Evolutionary conservation across 202 grass and related monocot genomes (phyloP).

Genomic region (Panicum virgatum): DNA sequence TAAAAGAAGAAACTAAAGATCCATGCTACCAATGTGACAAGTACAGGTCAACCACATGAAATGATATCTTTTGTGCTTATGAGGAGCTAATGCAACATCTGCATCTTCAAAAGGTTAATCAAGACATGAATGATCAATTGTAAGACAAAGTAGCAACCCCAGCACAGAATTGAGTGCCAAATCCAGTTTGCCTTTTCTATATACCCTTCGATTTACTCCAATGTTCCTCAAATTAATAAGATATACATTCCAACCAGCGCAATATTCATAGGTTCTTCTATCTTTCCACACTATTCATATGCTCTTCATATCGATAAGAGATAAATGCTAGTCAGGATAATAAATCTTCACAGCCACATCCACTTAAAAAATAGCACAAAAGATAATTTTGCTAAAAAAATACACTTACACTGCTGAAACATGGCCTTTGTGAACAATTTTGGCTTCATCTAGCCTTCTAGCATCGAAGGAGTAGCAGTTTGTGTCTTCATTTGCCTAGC

Average conservation of each 20-base stretch:
- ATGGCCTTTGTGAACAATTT: conserved; percentile 92
- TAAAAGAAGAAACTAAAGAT: conserved; percentile 1
- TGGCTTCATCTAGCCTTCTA: conserved; percentile 90
- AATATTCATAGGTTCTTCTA: not conserved
- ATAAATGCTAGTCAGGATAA: not conserved
- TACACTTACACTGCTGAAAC: conserved; percentile 95
- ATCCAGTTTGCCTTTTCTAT: conserved; percentile 10
- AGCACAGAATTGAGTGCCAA: conserved; percentile 6
- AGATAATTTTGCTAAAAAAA: not conserved
- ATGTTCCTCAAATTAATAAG: not conserved
- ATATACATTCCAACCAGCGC: not conserved
- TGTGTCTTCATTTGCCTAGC: conserved; percentile 96
- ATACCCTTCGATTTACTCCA: not conserved
- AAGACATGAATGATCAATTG: not conserved
- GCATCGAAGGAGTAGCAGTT: conserved; percentile 92
- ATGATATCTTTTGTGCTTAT: conserved; percentile 10
- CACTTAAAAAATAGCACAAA: conserved; percentile 10
- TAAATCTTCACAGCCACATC: conserved; percentile 11
- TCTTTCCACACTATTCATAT: not conserved
- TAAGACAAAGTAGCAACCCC: not conserved
- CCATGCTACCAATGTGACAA: not conserved
- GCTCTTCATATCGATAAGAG: not conserved
- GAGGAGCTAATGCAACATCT: not conserved
- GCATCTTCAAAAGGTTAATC: not conserved
- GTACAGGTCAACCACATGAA: conserved; percentile 18